Conservation (phyloP, 352 stramenopile genomes). For the Thalassiosira gravida region DNA sequence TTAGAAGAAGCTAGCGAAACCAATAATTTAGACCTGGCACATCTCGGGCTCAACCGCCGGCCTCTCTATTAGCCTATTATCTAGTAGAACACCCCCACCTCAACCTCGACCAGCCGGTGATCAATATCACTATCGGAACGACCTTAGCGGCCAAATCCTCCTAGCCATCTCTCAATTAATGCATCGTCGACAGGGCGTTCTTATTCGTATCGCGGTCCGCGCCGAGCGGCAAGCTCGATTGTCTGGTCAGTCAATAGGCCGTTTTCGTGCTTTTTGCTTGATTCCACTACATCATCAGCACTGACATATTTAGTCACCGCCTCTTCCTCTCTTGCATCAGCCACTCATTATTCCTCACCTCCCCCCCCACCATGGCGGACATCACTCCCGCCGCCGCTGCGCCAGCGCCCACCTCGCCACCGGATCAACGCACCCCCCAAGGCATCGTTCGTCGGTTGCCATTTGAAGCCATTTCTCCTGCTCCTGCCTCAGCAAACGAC, state of each 20-base stretch:
- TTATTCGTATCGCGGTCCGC: not conserved
- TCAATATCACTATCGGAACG: not conserved
- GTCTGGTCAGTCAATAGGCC: not conserved
- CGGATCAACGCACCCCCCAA: not conserved
- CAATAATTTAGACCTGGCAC: not conserved
- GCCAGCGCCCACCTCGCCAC: not conserved
- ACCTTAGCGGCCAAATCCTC: not conserved
- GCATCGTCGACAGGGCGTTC: not conserved
- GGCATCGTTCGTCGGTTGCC: not conserved
- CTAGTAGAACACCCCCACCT: not conserved
- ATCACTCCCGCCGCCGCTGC: not conserved
- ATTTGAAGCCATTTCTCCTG: not conserved
- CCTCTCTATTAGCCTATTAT: conserved; percentile 7
- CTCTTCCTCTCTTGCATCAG: too few species aligned
- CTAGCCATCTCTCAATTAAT: not conserved
- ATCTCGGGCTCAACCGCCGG: not conserved
- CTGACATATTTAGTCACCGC: not conserved
- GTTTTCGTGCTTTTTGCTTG: conserved; percentile 1
- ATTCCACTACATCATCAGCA: not conserved
- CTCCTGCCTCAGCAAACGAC: not conserved
- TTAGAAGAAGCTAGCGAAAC: conserved; percentile 1
- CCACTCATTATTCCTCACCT: not conserved
- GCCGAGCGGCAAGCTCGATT: not conserved
- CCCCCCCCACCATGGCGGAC: not conserved
- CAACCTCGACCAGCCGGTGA: conserved; percentile 1